Evolutionary conservation across 2,329 filamentous ascomycete genomes (phyloP), one percentile per base, ranked within the genome.

Genomic region (Ceratocystis destructans): DNA sequence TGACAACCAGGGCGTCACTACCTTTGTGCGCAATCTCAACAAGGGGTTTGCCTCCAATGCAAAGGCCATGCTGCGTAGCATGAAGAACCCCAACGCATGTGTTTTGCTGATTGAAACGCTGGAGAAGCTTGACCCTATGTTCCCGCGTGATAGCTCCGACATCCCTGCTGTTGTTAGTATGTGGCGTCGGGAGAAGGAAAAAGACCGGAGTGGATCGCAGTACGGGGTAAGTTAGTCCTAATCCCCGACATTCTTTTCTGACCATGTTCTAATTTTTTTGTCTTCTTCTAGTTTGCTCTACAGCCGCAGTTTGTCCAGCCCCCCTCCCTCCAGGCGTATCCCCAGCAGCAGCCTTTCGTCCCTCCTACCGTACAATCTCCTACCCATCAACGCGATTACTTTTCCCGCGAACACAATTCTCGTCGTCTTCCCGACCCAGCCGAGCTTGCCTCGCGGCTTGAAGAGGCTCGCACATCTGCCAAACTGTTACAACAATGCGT

Each of bases 401-500:
- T 83, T 70, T 76, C 82, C 20, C 78, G 81, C 62, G 76, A 76
- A 67, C 80, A 81, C 71, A 74, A 73, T 69, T 80, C 77, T 67
- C 76, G 75, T 31, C 76, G 75, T 46, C 75, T 84, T 8, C 94
- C 94, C 0, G 76, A 84, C 22, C 85, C 90, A 0, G 79, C 84
- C 12, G 93, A 97, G 77, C 82, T 99, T 15, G 85, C 86, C 0
- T 87, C 87, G 67, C 84, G 94, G 57, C 83, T 99, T 48, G 89
- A 96, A 74, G 94, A 99, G 77, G 92, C 93, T 7, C 84, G 84
- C 69, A 96, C 90, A 1, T 95, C 91, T 2, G 92, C 93, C 5
- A 93, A 92, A 74, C 84, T 99, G 4, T 83, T 99, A n/a, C 83
- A 90, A 64, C 93, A 99, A 75, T 87, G 96, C 5, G 86, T 96